These are phyloP conservation scores for Clausena lansium DNA, from an alignment of 345 rosid species.

Conservation along the genomic window DNA sequence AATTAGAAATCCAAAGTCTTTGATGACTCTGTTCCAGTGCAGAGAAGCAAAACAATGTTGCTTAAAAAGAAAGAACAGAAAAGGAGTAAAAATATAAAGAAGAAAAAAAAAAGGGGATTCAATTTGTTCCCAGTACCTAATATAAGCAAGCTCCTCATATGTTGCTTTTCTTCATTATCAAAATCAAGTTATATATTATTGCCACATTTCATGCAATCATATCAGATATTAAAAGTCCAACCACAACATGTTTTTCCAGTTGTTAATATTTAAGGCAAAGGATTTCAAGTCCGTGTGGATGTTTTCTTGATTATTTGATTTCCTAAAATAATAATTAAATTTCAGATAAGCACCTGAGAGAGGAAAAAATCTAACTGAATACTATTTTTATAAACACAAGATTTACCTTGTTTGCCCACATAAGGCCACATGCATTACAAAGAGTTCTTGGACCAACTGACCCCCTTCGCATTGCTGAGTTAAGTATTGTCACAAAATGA, in stretches of 20 bases:
- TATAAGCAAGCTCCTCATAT: no score
- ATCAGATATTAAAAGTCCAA: slow-evolving; percentile 15
- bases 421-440: no score
- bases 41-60: not conserved
- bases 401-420: no score
- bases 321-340: not conserved
- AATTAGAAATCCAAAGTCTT: no score
- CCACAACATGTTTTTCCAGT: slow-evolving; percentile 13
- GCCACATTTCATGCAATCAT: slow-evolving; percentile 20
- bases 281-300: not conserved
- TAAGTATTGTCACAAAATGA: not conserved
- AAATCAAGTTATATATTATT: slow-evolving; percentile 13
- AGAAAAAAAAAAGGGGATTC: no score
- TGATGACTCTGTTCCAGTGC: not conserved
- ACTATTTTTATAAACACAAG: no score
- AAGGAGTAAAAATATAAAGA: no score
- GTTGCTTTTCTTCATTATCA: not conserved
- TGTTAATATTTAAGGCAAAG: not conserved
- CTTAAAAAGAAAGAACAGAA: not conserved
- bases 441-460: no score
- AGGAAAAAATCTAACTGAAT: no score
- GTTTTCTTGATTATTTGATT: not conserved
- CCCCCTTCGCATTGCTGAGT: no score
- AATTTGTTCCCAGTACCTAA: no score
- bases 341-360: not conserved